phyloP scores from a whole-genome alignment of 116 monocot genomes.

The Papilionanthe hybrid region DNA sequence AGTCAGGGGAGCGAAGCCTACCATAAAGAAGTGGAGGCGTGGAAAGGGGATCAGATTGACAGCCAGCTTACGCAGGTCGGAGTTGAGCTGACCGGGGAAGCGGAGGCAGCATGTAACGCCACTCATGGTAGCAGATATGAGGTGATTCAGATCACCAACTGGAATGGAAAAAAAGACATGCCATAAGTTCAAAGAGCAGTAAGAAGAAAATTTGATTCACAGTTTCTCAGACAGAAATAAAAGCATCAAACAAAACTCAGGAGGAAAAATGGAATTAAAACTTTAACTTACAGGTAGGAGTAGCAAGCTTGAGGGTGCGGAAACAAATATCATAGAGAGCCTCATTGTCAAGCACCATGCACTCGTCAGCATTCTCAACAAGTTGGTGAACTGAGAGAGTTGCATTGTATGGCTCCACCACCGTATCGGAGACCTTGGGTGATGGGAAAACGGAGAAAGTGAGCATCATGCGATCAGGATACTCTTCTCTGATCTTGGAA shows the following conservation, averaged over 20 bases:
- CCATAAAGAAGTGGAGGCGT: conserved; percentile 67
- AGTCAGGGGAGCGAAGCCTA: conserved; percentile 51
- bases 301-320: conserved; percentile 51
- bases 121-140: conserved; percentile 59
- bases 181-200: not conserved
- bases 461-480: conserved; percentile 67
- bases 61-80: conserved; percentile 51
- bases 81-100: conserved; percentile 53
- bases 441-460: conserved; percentile 73
- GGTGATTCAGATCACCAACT: conserved; percentile 58
- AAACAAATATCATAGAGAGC: conserved; percentile 65
- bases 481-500: conserved; percentile 65
- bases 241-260: not conserved
- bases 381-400: conserved; percentile 71
- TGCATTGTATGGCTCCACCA: conserved; percentile 70
- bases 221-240: not conserved
- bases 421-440: conserved; percentile 63
- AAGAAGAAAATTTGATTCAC: not conserved
- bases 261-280: too few relatives aligned
- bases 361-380: conserved; percentile 70
- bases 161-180: not conserved
- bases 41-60: conserved; percentile 65
- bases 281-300: conserved; percentile 45
- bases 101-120: conserved; percentile 55
- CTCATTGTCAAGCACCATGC: conserved; percentile 69